A percentile compares a stretch with the other conserved stretches of the same genome.
These are phyloP conservation scores for Wickerhamomyces chambardii DNA, from an alignment of 805 yeast genomes.

Conservation along the genomic window DNA sequence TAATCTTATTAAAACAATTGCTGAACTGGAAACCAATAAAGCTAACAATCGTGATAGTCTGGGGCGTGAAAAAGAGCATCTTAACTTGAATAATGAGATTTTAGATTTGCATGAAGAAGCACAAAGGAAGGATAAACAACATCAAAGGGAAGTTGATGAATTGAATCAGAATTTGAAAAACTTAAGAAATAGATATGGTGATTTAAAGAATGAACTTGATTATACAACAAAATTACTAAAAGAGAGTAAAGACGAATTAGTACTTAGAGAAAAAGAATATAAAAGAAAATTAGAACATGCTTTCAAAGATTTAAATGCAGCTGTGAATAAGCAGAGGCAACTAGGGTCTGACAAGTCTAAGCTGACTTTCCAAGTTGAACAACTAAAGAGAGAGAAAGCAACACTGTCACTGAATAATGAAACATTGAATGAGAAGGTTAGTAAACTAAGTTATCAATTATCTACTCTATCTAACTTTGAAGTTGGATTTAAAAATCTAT, in stretches of 20 bases:
- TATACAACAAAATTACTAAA: slow-evolving; percentile 6
- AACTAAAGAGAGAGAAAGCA: slow-evolving; percentile 27
- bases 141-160: not conserved
- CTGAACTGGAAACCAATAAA: no score
- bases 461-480: slow-evolving; percentile 22
- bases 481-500: slow-evolving; percentile 32
- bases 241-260: slow-evolving; percentile 5
- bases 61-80: not conserved
- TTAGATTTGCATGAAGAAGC: not conserved
- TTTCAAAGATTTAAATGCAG: slow-evolving; percentile 26
- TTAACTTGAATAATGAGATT: not conserved
- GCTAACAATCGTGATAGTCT: not conserved
- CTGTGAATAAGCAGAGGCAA: slow-evolving; percentile 34
- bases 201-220: slow-evolving; percentile 9
- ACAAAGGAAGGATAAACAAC: not conserved
- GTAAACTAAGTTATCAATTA: slow-evolving; percentile 17
- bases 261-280: slow-evolving; percentile 23
- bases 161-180: not conserved
- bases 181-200: slow-evolving; percentile 3
- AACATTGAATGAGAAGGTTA: slow-evolving; percentile 28
- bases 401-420: slow-evolving; percentile 26
- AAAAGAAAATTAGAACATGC: slow-evolving; percentile 22
- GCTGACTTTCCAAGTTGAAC: slow-evolving; percentile 30
- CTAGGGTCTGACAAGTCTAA: slow-evolving; percentile 34
- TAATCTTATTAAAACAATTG: not conserved